A percentile compares a stretch with the other conserved stretches of the same genome.
Conservation (phyloP, 352 stramenopile species). For the Globisporangium okanoganense region DNA sequence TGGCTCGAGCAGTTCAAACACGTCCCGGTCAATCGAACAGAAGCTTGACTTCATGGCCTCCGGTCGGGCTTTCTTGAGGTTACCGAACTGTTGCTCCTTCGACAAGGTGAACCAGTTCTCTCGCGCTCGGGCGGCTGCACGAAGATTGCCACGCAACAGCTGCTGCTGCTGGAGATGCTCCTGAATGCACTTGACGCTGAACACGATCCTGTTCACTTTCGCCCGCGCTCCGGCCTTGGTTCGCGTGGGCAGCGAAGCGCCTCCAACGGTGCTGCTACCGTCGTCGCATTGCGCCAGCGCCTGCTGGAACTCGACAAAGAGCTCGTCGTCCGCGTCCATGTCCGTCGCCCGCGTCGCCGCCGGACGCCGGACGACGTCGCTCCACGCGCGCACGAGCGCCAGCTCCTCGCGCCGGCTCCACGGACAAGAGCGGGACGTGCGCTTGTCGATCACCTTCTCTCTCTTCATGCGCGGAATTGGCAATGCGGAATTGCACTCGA, state of each 20-base stretch:
- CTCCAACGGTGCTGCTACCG: neutral
- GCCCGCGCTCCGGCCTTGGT: neutral
- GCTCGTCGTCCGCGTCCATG: neutral
- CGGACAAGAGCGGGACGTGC: neutral
- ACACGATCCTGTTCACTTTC: neutral
- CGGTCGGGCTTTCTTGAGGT: neutral
- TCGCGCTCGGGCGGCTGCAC: neutral
- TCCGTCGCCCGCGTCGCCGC: neutral
- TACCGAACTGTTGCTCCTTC: neutral
- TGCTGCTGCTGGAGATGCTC: neutral
- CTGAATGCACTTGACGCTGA: neutral
- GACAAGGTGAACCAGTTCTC: neutral
- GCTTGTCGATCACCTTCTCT: neutral
- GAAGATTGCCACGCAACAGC: neutral
- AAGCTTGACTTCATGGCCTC: neutral
- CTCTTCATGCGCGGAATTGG: neutral
- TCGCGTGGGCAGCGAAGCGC: neutral
- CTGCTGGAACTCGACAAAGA: constrained; percentile 1
- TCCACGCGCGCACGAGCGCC: neutral
- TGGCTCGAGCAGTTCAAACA: neutral
- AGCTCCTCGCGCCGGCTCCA: neutral
- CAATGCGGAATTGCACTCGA: neutral
- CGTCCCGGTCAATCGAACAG: neutral
- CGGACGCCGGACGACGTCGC: neutral
- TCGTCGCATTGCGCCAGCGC: neutral